These are phyloP conservation scores for Amniculicola lignicola DNA, from an alignment of 495 filamentous ascomycete species.

Conservation along the genomic window DNA sequence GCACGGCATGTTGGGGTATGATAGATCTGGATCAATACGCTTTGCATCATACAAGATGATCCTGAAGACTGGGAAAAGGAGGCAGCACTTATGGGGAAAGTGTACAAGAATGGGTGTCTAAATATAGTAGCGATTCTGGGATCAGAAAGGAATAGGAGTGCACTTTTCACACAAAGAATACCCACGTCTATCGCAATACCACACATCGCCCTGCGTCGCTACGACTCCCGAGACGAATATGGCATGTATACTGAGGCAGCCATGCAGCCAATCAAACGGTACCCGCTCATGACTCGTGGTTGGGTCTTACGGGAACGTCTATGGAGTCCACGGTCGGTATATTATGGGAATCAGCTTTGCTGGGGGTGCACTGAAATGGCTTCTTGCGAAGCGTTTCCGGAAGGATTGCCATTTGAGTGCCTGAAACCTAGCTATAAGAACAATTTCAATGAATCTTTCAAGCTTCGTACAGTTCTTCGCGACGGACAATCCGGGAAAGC, in stretches of 20 bases:
- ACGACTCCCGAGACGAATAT: background rate
- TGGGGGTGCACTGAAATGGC: conserved; percentile 10
- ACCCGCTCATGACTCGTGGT: conserved; percentile 3
- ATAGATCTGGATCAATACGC: conserved; percentile 49
- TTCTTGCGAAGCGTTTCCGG: conserved; percentile 4
- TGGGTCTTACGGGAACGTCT: conserved; percentile 24
- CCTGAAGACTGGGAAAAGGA: conserved; percentile 44
- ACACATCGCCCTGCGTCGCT: background rate
- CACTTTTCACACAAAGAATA: background rate
- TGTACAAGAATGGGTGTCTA: conserved; percentile 41
- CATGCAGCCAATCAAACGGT: background rate
- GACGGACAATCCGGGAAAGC: background rate
- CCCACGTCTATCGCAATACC: background rate
- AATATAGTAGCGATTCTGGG: background rate
- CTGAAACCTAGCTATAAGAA: background rate
- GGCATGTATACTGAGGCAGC: background rate
- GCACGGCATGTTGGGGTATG: conserved; percentile 36
- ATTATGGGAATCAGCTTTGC: conserved; percentile 2
- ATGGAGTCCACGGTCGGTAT: conserved; percentile 5
- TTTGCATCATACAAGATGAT: conserved; percentile 49
- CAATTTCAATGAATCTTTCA: background rate
- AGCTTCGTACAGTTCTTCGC: background rate
- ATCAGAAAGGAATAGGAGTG: background rate
- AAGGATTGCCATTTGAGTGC: background rate
- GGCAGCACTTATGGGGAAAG: conserved; percentile 40